Base-by-base conservation (phyloP, 1,284 basidiomycete genomes). In the Ustilago loliicola region DNA sequence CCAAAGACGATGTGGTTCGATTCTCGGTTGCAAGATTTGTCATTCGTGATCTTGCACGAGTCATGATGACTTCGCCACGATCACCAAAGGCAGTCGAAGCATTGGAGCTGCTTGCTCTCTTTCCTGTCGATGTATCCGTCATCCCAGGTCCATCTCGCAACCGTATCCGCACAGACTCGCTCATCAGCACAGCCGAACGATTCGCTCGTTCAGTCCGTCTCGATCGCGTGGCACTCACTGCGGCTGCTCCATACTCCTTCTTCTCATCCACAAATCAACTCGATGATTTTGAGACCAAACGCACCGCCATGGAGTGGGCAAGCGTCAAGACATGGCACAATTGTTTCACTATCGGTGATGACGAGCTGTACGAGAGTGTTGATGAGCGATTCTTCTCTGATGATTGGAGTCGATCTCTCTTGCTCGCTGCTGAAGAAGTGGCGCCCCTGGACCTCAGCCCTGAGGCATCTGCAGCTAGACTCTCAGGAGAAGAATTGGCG, bases 311-410 rank as follows among this genome's bases (percentile, higher is more conserved):
- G 57, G 57, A 47, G 2, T 76, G 73, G 73, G 67, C 67, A 13
- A 76, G 73, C 52, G 67, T 76, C 61, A 76, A 76, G 45, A 55
- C 68, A 3, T 76, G 73, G 73, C 55, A 67, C 40, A 76, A 57
- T 15, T 67, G 61, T 30, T 76, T 76, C 27, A 76, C 68, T 6
- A 55, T 76, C 1, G 73, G 73, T 27, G 73, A 76, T 38, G 73
- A 76, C 29, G 73, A 76, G 42, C 61, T 76, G 13, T 76, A 64
- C 64, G 73, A 76, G n/a, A 67, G 57, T 36, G 53, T 76, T 42
- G 64, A 71, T n/a, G 47, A 50, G 10, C 67, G 65, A 34, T 76
- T 64, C 45, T 71, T 71, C 38, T 56, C 25, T 6, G 67, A 71
- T 15, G 64, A 66, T 17, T 76, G 73, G 73, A 71, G 60, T 25